Evolutionary conservation across 768 basidiomycete genomes (phyloP), one percentile per base, ranked within the genome.

Genomic region (Xanthoconium stramineum): DNA sequence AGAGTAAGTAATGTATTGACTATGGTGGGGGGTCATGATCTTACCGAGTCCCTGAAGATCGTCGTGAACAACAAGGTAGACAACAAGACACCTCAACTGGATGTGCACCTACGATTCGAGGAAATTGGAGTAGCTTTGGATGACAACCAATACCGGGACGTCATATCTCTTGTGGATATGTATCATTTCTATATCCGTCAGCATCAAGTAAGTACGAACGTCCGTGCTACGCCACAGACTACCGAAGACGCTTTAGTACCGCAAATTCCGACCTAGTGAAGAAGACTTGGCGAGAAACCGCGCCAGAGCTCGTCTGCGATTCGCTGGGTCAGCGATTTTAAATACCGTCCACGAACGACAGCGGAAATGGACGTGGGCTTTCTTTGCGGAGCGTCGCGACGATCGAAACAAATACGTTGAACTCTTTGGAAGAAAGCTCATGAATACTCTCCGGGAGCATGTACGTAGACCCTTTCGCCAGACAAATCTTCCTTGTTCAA

Each of bases 171-270:
- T 44, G 78, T 94, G 57, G 95, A 98, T 70, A 94, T 98, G 82
- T 97, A 96, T 72, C 96, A 98, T 69, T 88, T 98, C 57, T 97
- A 96, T 72, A 81, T 87, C 45, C 84, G 97, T 51, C 86, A 86
- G 63, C 84, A 83, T 59, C 88, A 90, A 79, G 89, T 90, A 67
- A 66, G 72, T 64, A 29, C 42, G 43, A 45, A 19, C 36, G 32
- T 55, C 24, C 19, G 56, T 19, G 9, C 30, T 55, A 33, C 17
- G 29, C 15, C 36, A 32, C 47, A 49, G 20, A 39, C 47, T 30
- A 37, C 52, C 69, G 43, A 69, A 47, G 48, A 32, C 24, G 4
- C 36, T 29, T 10, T 39, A 72, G 88, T 98, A 98, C 74, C 87
- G 83, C 57, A 87, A 85, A 72, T 93, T 84, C 71, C 83, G 87